phyloP scores from a whole-genome alignment of 2,329 filamentous ascomycete species.

The Metarhizium humberi region DNA sequence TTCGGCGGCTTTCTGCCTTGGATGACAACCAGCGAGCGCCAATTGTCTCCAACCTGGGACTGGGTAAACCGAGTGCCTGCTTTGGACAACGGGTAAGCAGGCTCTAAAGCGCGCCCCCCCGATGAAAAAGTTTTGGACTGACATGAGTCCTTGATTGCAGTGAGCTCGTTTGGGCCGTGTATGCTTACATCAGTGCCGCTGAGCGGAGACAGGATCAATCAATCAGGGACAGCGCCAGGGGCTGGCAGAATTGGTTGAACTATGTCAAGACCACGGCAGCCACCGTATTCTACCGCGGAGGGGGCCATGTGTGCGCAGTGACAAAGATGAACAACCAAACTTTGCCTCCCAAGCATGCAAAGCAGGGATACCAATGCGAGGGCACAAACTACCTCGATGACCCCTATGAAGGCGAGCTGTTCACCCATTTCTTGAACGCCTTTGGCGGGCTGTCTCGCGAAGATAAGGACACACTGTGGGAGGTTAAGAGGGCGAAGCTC shows the following conservation, averaged over 20 bases:
- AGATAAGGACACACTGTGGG: slow-evolving; percentile 27
- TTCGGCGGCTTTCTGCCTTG: slow-evolving; percentile 32
- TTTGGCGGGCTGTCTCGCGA: slow-evolving; percentile 21
- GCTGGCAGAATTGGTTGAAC: slow-evolving; percentile 30
- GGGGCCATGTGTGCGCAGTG: slow-evolving; percentile 30
- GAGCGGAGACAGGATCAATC: slow-evolving; percentile 16
- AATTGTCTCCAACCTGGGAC: slow-evolving; percentile 23
- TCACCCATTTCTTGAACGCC: slow-evolving; percentile 31
- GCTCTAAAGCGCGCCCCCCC: too few species aligned
- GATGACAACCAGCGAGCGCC: slow-evolving; percentile 21
- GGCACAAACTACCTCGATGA: slow-evolving; percentile 25
- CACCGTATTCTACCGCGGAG: slow-evolving; percentile 26
- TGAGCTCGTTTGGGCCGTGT: slow-evolving; percentile 33
- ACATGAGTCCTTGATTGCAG: slow-evolving; percentile 10
- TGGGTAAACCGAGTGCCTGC: slow-evolving; percentile 30
- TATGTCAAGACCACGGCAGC: slow-evolving; percentile 27
- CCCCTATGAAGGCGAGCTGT: slow-evolving; percentile 33
- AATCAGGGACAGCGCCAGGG: slow-evolving; percentile 19
- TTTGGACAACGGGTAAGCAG: slow-evolving; percentile 28
- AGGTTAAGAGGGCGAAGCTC: slow-evolving; percentile 26
- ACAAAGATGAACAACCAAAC: slow-evolving; percentile 25
- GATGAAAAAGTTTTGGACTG: not conserved
- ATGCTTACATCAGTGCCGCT: slow-evolving; percentile 28
- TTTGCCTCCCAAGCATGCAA: slow-evolving; percentile 16
- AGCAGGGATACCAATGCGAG: slow-evolving; percentile 27